Conservation (phyloP, 2,329 filamentous ascomycete genomes). For the Paracamarosporium sp. region DNA sequence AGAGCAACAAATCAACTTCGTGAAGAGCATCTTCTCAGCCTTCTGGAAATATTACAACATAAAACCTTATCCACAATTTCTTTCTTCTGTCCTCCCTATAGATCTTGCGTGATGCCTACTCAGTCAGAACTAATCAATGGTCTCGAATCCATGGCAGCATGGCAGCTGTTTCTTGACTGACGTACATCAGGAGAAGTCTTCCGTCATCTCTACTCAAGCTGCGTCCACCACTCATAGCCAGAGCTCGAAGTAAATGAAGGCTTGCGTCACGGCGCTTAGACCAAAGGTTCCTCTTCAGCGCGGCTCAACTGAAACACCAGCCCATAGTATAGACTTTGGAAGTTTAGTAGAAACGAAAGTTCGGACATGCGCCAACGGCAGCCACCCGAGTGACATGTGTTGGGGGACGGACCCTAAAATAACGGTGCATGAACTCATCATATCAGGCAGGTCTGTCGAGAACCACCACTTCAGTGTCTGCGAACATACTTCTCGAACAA, state of each 20-base stretch:
- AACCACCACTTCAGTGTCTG: neutral
- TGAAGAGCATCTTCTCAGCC: no score
- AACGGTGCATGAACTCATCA: neutral
- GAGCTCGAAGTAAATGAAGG: neutral
- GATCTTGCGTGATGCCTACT: neutral
- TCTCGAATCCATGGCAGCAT: no score
- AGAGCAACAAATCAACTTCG: no score
- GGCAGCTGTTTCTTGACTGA: neutral
- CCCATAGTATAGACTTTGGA: neutral
- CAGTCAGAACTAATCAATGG: no score
- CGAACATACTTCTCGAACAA: neutral
- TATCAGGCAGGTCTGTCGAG: neutral
- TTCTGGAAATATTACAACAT: no score
- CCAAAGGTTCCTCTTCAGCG: neutral
- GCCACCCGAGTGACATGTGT: neutral
- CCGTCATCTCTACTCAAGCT: neutral
- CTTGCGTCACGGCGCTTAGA: conserved; percentile 2
- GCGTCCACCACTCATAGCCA: neutral
- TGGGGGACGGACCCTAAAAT: neutral
- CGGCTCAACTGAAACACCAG: conserved; percentile 3
- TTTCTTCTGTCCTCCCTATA: no score
- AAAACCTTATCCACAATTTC: no score
- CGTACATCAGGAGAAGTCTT: neutral
- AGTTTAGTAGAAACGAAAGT: neutral
- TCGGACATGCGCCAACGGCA: neutral